Evolutionary conservation across 805 yeast genomes (phyloP).

Genomic region (Starmerella riodocensis): DNA sequence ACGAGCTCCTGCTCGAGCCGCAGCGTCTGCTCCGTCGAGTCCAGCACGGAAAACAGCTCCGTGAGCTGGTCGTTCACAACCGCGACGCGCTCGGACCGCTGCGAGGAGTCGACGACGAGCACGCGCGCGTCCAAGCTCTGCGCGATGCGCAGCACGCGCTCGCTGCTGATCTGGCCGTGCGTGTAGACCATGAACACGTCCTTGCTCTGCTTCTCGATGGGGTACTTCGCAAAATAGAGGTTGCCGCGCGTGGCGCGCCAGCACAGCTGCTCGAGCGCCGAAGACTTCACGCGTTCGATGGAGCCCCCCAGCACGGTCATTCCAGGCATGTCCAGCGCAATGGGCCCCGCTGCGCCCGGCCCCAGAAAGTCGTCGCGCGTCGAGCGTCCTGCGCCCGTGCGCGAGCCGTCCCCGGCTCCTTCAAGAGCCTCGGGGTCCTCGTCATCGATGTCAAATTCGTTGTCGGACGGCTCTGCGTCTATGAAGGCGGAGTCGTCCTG

Average conservation of each 20-base stretch:
- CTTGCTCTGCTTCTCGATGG: conserved; percentile 55
- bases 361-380: too few relatives aligned
- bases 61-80: conserved; percentile 36
- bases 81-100: conserved; percentile 23
- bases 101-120: conserved; percentile 44
- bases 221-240: conserved; percentile 59
- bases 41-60: conserved; percentile 48
- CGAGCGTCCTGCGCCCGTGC: too few relatives aligned
- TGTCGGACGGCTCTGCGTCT: conserved; percentile 1
- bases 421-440: conserved; percentile 12
- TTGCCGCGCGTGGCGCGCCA: conserved; percentile 95
- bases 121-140: conserved; percentile 79
- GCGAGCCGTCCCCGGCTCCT: background rate
- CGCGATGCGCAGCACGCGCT: conserved; percentile 64
- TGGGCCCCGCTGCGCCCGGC: background rate
- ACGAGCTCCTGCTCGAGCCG: conserved; percentile 65
- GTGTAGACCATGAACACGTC: conserved; percentile 81
- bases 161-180: conserved; percentile 65
- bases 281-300: conserved; percentile 56
- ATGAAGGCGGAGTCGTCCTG: conserved; percentile 6
- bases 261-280: conserved; percentile 62
- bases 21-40: conserved; percentile 51
- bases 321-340: background rate
- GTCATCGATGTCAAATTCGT: conserved; percentile 17
- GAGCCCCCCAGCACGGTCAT: conserved; percentile 57